Conservation (phyloP, 2,329 filamentous ascomycete species). For the Macroventuria anomochaeta region DNA sequence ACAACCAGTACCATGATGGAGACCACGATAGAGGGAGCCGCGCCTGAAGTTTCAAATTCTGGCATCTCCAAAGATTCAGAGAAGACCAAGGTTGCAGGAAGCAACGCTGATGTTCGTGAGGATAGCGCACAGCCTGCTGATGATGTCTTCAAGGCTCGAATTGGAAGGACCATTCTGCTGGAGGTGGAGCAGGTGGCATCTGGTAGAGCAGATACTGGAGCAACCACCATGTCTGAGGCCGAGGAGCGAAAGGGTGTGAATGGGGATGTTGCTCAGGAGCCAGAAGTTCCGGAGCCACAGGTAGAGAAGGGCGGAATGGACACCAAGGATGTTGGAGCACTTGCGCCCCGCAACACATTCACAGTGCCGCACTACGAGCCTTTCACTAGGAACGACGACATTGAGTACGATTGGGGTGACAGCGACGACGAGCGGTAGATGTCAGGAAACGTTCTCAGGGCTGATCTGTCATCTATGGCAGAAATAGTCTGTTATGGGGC, state of each 20-base stretch:
- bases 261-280: not conserved
- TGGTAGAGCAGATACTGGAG: not conserved
- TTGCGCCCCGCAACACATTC: not conserved
- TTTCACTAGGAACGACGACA: conserved; percentile 6
- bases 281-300: not conserved
- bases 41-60: too few species aligned
- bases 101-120: too few species aligned
- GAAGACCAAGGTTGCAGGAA: too few species aligned
- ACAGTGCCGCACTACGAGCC: not conserved
- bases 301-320: not conserved
- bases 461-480: too few species aligned
- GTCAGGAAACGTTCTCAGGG: not conserved
- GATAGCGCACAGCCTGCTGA: not conserved
- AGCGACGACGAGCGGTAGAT: conserved; percentile 1
- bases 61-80: too few species aligned
- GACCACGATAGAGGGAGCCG: too few species aligned
- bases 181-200: not conserved
- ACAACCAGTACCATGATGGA: too few species aligned
- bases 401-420: conserved; percentile 9
- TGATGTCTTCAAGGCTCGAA: not conserved
- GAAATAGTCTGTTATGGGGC: too few species aligned
- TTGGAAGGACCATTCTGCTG: too few species aligned
- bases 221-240: not conserved
- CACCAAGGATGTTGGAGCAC: not conserved
- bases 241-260: not conserved